These are phyloP conservation scores for Mytilinidion resinicola DNA, from an alignment of 495 filamentous ascomycete genomes.

Conservation along the genomic window DNA sequence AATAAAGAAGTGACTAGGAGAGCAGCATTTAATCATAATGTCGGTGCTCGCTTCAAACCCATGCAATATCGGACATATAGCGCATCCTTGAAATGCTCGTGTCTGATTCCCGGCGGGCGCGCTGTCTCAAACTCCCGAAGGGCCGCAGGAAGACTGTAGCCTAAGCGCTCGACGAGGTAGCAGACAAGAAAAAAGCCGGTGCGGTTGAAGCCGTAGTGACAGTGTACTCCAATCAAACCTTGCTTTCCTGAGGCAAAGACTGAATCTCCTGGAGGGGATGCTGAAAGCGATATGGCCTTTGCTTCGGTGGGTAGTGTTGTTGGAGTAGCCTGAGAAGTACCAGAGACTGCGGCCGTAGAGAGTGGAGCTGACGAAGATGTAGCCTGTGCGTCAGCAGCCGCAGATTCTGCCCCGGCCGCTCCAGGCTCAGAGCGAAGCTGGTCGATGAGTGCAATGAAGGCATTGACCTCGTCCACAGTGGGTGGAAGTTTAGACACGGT, in stretches of 20 bases:
- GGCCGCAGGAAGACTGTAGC: conserved; percentile 66
- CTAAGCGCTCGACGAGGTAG: conserved; percentile 78
- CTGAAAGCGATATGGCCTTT: not conserved
- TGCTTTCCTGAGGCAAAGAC: not conserved
- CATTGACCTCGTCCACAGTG: conserved; percentile 62
- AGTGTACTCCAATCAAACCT: conserved; percentile 72
- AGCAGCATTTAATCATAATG: conserved; percentile 29
- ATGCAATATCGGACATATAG: conserved; percentile 72
- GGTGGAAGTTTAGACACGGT: conserved; percentile 91
- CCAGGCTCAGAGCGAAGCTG: conserved; percentile 47
- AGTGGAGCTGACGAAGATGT: not conserved
- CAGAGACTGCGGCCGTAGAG: not conserved
- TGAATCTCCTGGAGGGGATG: not conserved
- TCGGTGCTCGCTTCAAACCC: conserved; percentile 49
- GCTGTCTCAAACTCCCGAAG: conserved; percentile 70
- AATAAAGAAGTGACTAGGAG: no score
- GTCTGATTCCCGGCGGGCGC: conserved; percentile 77
- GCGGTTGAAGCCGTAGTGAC: conserved; percentile 91
- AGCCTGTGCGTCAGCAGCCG: not conserved
- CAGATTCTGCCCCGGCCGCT: conserved; percentile 22
- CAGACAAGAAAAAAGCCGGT: conserved; percentile 88
- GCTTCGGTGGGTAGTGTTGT: not conserved
- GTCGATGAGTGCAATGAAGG: conserved; percentile 76
- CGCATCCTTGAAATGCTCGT: conserved; percentile 82
- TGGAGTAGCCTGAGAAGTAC: not conserved